phyloP scores from a whole-genome alignment of 768 basidiomycete genomes.

The Boletus tylopilopsis region DNA sequence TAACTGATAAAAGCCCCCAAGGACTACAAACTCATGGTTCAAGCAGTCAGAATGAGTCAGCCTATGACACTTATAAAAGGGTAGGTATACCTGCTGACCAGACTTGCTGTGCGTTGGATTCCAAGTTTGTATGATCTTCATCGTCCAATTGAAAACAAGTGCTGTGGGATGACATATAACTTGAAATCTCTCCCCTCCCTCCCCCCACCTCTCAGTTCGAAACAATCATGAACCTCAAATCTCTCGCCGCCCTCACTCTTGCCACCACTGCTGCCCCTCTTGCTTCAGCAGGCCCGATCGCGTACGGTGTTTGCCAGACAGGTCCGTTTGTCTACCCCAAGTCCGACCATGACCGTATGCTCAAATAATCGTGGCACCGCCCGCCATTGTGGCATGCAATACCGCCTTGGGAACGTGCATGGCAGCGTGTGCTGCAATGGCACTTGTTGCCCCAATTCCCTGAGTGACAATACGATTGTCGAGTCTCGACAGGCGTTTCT shows the following conservation, averaged over 20 bases:
- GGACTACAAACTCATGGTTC: no score
- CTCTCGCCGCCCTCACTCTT: slow-evolving; percentile 16
- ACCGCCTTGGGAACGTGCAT: slow-evolving; percentile 22
- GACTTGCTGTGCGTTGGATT: no score
- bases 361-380: slow-evolving; percentile 13
- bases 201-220: no score
- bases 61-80: no score
- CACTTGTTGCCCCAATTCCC: slow-evolving; percentile 22
- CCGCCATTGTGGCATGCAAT: slow-evolving; percentile 23
- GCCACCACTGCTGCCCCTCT: slow-evolving; percentile 10
- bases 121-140: no score
- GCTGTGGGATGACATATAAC: neutral
- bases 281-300: slow-evolving; percentile 15
- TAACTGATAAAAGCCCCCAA: no score
- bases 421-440: slow-evolving; percentile 18
- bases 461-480: slow-evolving; percentile 12
- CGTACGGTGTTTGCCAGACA: slow-evolving; percentile 24
- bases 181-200: no score
- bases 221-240: slow-evolving; percentile 31
- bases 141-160: no score
- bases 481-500: no score
- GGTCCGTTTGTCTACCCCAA: slow-evolving; percentile 5
- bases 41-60: no score
- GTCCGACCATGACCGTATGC: neutral
- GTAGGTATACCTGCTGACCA: no score